Percentiles rank a stretch among this genome's conserved stretches.
phyloP scores from a whole-genome alignment of 176 grass and related monocot genomes.

The Phoenix dactylifera region DNA sequence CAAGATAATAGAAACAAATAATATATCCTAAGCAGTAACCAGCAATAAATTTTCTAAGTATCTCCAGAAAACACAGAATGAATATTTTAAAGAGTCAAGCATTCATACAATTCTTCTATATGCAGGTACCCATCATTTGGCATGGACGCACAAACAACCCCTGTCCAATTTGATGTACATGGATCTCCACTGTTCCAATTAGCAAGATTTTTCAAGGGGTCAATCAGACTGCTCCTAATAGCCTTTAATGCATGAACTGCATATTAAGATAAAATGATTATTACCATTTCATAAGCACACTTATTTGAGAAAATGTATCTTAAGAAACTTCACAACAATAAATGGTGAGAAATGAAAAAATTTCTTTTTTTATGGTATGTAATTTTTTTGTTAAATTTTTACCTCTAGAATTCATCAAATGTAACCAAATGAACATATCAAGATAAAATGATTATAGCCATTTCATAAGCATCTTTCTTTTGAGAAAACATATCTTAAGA shows the following conservation, averaged over 20 bases:
- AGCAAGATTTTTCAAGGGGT: slow-evolving; percentile 57
- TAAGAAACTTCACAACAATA: not conserved
- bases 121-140: slow-evolving; percentile 41
- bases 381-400: too few relatives aligned
- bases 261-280: slow-evolving; percentile 7
- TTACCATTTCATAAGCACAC: slow-evolving; percentile 1
- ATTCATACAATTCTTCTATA: slow-evolving; percentile 63
- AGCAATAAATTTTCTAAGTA: too few relatives aligned
- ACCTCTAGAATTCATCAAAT: too few relatives aligned
- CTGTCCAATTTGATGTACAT: slow-evolving; percentile 69
- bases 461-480: too few relatives aligned
- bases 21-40: too few relatives aligned
- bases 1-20: too few relatives aligned
- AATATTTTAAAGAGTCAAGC: too few relatives aligned
- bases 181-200: slow-evolving; percentile 80
- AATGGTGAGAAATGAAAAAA: not conserved
- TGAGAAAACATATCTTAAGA: too few relatives aligned
- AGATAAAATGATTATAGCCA: too few relatives aligned
- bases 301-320: not conserved
- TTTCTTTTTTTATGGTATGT: not conserved
- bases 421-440: too few relatives aligned
- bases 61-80: too few relatives aligned
- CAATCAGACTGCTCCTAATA: slow-evolving; percentile 49
- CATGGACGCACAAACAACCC: slow-evolving; percentile 42
- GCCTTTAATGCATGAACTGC: slow-evolving; percentile 50